A percentile compares a stretch with the other conserved stretches of the same genome.
Conservation (phyloP, 352 stramenopile species). For the Globisporangium echinulatum region DNA sequence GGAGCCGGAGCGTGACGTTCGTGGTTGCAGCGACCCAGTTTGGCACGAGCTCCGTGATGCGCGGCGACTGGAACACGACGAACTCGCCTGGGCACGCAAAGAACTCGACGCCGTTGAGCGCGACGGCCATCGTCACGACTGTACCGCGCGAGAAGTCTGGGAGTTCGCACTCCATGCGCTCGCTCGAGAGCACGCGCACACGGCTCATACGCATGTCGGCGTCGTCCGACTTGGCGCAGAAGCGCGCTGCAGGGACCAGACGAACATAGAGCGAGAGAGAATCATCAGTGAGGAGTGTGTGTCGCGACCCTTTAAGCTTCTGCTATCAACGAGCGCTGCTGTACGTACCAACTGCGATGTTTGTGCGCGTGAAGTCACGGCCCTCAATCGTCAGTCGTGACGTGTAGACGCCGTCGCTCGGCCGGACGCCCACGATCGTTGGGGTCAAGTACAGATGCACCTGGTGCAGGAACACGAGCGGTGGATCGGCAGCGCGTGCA, state of each 20-base stretch:
- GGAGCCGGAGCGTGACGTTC: conserved; percentile 27
- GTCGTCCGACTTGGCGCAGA: conserved; percentile 27
- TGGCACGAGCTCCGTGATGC: conserved; percentile 43
- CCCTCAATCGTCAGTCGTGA: conserved; percentile 49
- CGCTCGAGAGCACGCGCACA: conserved; percentile 32
- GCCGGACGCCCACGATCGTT: conserved; percentile 31
- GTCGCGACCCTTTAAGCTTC: too few species aligned
- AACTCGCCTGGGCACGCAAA: conserved; percentile 38
- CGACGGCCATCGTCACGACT: conserved; percentile 37
- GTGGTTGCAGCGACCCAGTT: conserved; percentile 41
- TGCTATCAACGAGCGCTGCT: too few species aligned
- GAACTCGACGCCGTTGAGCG: conserved; percentile 69
- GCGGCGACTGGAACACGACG: conserved; percentile 51
- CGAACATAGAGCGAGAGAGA: too few species aligned
- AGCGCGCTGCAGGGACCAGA: conserved; percentile 20
- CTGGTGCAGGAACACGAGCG: conserved; percentile 20
- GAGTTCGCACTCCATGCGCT: conserved; percentile 47
- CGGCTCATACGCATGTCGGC: conserved; percentile 26
- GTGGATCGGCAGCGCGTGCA: not conserved
- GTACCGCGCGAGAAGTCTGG: conserved; percentile 55
- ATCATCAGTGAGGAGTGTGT: too few species aligned
- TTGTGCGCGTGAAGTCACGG: conserved; percentile 45
- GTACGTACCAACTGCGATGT: conserved; percentile 36
- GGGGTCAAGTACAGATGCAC: conserved; percentile 44
- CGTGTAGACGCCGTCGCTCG: conserved; percentile 58